phyloP scores from a whole-genome alignment of 2,329 filamentous ascomycete genomes.

The Aspergillus sp. region DNA sequence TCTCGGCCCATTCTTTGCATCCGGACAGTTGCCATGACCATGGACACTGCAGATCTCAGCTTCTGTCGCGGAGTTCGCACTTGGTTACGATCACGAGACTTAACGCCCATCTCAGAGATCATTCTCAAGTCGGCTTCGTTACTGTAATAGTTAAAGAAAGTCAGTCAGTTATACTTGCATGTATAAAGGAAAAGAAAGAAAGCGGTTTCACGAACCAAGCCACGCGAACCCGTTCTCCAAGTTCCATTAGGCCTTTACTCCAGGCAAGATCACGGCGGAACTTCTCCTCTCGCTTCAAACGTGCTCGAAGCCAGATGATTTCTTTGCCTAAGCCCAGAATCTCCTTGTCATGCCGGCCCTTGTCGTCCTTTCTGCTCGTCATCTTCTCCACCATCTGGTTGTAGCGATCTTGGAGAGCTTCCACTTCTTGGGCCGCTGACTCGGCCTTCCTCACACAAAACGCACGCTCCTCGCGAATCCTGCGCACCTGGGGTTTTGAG shows the following conservation, averaged over 20 bases:
- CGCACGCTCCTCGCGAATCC: slow-evolving; percentile 47
- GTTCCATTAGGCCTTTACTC: slow-evolving; percentile 81
- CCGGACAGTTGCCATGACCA: slow-evolving; percentile 40
- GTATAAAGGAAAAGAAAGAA: slow-evolving; percentile 2
- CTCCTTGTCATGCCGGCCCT: slow-evolving; percentile 53
- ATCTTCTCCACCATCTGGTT: slow-evolving; percentile 55
- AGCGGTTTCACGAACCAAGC: slow-evolving; percentile 67
- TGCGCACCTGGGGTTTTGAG: slow-evolving; percentile 58
- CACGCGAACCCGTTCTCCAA: slow-evolving; percentile 59
- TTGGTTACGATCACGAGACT: slow-evolving; percentile 30
- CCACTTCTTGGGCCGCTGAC: slow-evolving; percentile 36
- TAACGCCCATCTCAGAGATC: slow-evolving; percentile 75
- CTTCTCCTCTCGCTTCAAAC: slow-evolving; percentile 72
- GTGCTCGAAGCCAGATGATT: slow-evolving; percentile 83
- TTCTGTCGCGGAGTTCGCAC: slow-evolving; percentile 35
- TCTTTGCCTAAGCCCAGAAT: slow-evolving; percentile 81
- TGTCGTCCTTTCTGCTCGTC: slow-evolving; percentile 31
- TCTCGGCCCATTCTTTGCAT: slow-evolving; percentile 42
- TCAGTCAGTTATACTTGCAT: slow-evolving; percentile 3
- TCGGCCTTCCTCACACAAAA: slow-evolving; percentile 37
- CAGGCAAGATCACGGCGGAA: slow-evolving; percentile 77
- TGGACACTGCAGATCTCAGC: slow-evolving; percentile 37
- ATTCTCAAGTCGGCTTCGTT: slow-evolving; percentile 88
- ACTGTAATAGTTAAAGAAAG: slow-evolving; percentile 48
- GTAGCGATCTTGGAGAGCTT: slow-evolving; percentile 54